phyloP scores from a whole-genome alignment of 352 stramenopile species.

The Aphanomyces stellatus region DNA sequence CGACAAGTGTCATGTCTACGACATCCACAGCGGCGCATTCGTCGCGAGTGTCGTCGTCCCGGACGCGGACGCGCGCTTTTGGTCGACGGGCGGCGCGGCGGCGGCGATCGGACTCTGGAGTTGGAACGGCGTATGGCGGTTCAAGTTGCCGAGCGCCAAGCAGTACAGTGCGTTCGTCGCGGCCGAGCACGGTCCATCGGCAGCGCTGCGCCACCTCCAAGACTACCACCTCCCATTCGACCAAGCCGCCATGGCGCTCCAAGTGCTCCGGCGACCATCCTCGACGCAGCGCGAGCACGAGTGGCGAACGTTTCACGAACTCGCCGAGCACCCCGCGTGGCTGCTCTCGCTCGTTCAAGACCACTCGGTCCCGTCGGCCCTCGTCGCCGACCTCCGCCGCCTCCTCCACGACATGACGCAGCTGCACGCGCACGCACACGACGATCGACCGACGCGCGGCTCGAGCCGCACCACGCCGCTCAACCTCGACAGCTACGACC shows the following conservation, averaged over 20 bases:
- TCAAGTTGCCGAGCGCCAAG: constrained; percentile 44
- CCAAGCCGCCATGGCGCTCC: constrained; percentile 46
- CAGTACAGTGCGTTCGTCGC: constrained; percentile 25
- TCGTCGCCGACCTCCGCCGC: constrained; percentile 43
- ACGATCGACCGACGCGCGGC: constrained; percentile 25
- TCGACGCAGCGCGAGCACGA: constrained; percentile 14
- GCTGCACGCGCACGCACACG: constrained; percentile 56
- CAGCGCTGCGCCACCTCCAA: constrained; percentile 35
- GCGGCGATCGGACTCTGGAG: constrained; percentile 51
- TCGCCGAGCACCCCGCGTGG: constrained; percentile 53
- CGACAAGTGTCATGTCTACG: constrained; percentile 36
- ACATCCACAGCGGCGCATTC: constrained; percentile 36
- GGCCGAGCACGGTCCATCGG: constrained; percentile 18
- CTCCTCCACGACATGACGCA: constrained; percentile 24
- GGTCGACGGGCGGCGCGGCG: constrained; percentile 34
- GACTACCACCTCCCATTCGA: constrained; percentile 53
- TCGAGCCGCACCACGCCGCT: constrained; percentile 33
- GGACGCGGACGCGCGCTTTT: constrained; percentile 27
- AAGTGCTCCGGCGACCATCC: constrained; percentile 36
- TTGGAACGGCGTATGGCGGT: constrained; percentile 49
- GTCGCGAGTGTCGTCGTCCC: constrained; percentile 36
- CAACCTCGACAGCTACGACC: constrained; percentile 64
- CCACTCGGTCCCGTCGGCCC: constrained; percentile 26
- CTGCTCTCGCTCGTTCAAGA: constrained; percentile 51
- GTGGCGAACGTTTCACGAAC: constrained; percentile 26